A percentile compares a stretch with the other conserved stretches of the same genome.
Evolutionary conservation across 129 eudicot species (phyloP).

Genomic region (Flaveria bidentis): DNA sequence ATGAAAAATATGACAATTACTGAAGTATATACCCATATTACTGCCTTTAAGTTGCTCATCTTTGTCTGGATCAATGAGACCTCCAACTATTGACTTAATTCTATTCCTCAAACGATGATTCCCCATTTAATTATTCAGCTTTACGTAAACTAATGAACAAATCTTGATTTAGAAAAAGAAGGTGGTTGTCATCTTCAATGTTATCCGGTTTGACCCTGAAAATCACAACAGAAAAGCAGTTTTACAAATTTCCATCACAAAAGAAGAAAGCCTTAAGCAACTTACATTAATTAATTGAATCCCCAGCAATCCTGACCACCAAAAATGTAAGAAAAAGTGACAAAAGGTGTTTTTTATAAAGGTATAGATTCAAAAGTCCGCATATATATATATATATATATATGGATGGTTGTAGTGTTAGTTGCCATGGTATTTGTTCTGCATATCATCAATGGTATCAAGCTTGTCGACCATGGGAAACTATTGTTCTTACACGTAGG

Average conservation of each 20-base stretch:
- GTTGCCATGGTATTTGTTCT: neutral
- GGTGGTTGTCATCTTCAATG: neutral
- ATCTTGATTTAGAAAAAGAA: slow-evolving; percentile 3
- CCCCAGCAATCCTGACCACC: neutral
- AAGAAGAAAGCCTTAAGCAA: neutral
- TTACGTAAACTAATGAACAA: slow-evolving; percentile 14
- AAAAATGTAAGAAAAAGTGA: neutral
- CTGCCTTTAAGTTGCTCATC: slow-evolving; percentile 74
- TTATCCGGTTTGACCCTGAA: neutral
- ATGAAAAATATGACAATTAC: neutral
- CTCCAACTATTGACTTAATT: slow-evolving; percentile 60
- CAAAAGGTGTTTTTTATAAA: neutral
- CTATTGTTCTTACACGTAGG: neutral
- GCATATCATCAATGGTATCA: neutral
- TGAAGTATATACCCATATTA: slow-evolving; percentile 55
- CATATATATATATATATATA: no score
- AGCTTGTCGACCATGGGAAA: neutral
- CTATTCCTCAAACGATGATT: slow-evolving; percentile 48
- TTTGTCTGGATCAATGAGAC: slow-evolving; percentile 70
- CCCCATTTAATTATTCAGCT: slow-evolving; percentile 39
- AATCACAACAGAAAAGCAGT: slow-evolving; percentile 5
- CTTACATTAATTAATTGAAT: neutral
- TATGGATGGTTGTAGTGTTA: neutral
- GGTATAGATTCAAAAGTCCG: neutral
- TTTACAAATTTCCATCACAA: neutral